Percentiles rank a stretch among this genome's conserved stretches.
Conservation (phyloP, 352 stramenopile species). For the Phytopythium boreale region DNA sequence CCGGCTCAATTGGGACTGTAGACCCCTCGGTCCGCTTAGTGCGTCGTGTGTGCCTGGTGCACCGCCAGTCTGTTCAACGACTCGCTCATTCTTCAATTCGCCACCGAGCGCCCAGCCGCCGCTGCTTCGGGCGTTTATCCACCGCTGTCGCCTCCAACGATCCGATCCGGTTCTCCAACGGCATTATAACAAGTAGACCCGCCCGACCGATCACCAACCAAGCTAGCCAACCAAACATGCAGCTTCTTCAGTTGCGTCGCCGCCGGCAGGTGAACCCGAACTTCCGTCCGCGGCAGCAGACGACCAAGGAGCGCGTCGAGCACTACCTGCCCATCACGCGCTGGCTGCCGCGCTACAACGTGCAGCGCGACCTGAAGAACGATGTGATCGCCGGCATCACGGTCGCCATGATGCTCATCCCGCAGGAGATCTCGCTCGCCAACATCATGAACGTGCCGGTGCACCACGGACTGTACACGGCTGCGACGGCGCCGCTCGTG, state of each 20-base stretch:
- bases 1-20: background rate
- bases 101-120: background rate
- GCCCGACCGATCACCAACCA: background rate
- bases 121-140: background rate
- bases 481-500: constrained; percentile 70
- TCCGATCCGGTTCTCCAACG: too few species aligned
- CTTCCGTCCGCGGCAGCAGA: constrained; percentile 2
- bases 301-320: constrained; percentile 4
- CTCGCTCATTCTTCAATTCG: constrained; percentile 1
- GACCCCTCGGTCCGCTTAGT: background rate
- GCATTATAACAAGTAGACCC: background rate
- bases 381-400: constrained; percentile 50
- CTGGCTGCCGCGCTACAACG: constrained; percentile 53
- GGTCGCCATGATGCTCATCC: constrained; percentile 87
- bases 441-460: constrained; percentile 84
- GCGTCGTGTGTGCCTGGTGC: background rate
- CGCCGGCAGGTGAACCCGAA: background rate
- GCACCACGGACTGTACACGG: constrained; percentile 90
- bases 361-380: constrained; percentile 48
- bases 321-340: constrained; percentile 33
- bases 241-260: background rate
- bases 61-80: background rate
- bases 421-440: constrained; percentile 85
- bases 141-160: too few species aligned
- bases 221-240: background rate